Base-by-base conservation (phyloP, 208 protist species). In the Vickermania spadyakhi region DNA sequence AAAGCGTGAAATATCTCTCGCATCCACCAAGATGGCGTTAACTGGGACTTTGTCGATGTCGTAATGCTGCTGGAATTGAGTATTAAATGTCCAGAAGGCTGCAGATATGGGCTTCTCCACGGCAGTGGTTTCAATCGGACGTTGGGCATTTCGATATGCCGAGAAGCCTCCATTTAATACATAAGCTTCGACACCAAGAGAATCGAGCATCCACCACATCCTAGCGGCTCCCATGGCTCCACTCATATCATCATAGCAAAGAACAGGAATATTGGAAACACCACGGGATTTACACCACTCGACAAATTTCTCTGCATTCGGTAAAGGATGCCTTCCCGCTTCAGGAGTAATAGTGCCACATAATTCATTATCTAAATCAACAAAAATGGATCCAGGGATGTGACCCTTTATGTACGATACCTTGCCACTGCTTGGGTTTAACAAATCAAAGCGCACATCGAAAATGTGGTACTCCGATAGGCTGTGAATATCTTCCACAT, bases 121-220 rank as follows among this genome's bases (percentile, higher is more conserved):
- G 18, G 52, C 58, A 13, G 71, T 80, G 0, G 62, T 56, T 56
- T 81, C 84, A 27, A 79, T 58, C 31, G 62, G 65, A 41, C 78
- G 29, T 18, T 77, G 78, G 0, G 74, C 70, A 5, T 64, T 73
- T 1, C 18, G 13, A 56, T 84, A 94, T 4, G 75, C 79, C 68
- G 79, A 71, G 28, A 75, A 63, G 52, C 83, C 84, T 28, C 84
- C 82, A 56, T 89, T 76, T n/a, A 94, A 55, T 3, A 94, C 81
- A 70, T 88, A 90, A 28, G 71, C 78, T 64, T 94, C 80, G 18
- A 87, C 83, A 54, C 85, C 85, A 22, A 91, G 81, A 0, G 64
- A 21, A 56, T 86, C 50, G 1, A 94, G 78, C 88, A 94, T 91
- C 88, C 88, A 94, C 85, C 88, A 94, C 73, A 92, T 60, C 3